Percentiles rank a stretch among this genome's conserved stretches.
phyloP scores from a whole-genome alignment of 768 basidiomycete species.

The Suillus subaureus region DNA sequence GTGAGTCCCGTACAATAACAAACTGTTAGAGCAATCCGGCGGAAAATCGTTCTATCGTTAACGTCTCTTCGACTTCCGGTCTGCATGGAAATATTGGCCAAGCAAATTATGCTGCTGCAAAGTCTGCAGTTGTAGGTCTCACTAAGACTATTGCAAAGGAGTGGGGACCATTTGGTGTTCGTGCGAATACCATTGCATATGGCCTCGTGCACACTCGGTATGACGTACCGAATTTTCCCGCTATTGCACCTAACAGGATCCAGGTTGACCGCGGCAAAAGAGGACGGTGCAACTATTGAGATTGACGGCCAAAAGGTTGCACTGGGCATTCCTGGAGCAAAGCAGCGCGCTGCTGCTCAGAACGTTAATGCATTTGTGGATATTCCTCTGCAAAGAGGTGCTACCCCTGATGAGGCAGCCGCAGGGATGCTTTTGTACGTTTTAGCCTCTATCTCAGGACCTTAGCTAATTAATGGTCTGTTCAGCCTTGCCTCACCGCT shows the following conservation, averaged over 20 bases:
- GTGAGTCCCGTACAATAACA: background rate
- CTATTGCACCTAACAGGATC: background rate
- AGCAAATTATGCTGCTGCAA: slow-evolving; percentile 80
- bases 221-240: slow-evolving; percentile 7
- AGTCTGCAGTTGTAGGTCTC: slow-evolving; percentile 75
- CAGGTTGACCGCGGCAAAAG: slow-evolving; percentile 80
- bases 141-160: slow-evolving; percentile 89
- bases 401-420: too few relatives aligned
- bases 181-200: slow-evolving; percentile 80
- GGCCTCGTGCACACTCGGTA: slow-evolving; percentile 79
- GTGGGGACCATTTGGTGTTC: slow-evolving; percentile 82
- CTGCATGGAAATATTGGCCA: slow-evolving; percentile 89
- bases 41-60: slow-evolving; percentile 76
- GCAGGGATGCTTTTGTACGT: too few relatives aligned
- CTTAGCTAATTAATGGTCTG: too few relatives aligned
- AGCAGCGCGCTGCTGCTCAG: slow-evolving; percentile 37
- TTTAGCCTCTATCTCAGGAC: too few relatives aligned
- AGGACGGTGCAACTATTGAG: slow-evolving; percentile 71
- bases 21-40: slow-evolving; percentile 49
- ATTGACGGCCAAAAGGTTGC: slow-evolving; percentile 84
- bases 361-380: slow-evolving; percentile 44
- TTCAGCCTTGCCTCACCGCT: slow-evolving; percentile 62
- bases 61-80: slow-evolving; percentile 82
- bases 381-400: slow-evolving; percentile 56
- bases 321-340: slow-evolving; percentile 71